Evolutionary conservation across 352 stramenopile genomes (phyloP), one percentile per base, ranked within the genome.

Genomic region (Phytopythium ostracodes): DNA sequence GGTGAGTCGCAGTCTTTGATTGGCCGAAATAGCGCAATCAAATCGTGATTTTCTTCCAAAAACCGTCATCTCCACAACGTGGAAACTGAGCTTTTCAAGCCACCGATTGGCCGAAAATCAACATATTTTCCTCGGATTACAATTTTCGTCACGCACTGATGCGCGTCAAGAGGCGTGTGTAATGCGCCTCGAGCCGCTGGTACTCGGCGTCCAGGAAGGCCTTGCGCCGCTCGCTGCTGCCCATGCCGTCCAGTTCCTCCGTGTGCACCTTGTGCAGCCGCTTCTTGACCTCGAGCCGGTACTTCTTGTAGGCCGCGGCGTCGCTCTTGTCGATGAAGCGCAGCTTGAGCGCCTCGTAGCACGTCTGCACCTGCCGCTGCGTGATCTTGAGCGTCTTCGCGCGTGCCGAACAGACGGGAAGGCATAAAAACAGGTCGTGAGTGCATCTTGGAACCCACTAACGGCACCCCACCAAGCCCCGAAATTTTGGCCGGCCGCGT

Each of bases 281-380:
- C 66, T 87, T 87, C 68, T 95, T 95, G 46, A 95, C 78, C 66
- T 95, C 83, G 5, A 94, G 65, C 0, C 84, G 81, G 66, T 76
- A 95, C 40, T 78, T 79, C 59, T 88, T 93, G 70, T 60, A 70
- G 57, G 77, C 66, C 24, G 64, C 64, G 12, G 85, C 77, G 68
- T 95, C 73, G 20, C 25, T 64, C 9, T 63, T 59, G 62, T 87
- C 67, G 17, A 94, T 59, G 33, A 86, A 82, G 10, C 71, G 54
- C 56, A 91, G 60, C 60, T 94, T 92, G 15, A 89, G 67, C 24
- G 81, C 59, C 62, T 94, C 87, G 68, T 92, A 95, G 68, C 86
- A 92, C 3, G 70, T 84, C 57, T 91, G 84, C 36, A 92, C 76
- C 68, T 95, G 83, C 46, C 77, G 77, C 20, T 87, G 75, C 42